phyloP scores from a whole-genome alignment of 208 protist genomes.

The Trypanosoma melophagium region DNA sequence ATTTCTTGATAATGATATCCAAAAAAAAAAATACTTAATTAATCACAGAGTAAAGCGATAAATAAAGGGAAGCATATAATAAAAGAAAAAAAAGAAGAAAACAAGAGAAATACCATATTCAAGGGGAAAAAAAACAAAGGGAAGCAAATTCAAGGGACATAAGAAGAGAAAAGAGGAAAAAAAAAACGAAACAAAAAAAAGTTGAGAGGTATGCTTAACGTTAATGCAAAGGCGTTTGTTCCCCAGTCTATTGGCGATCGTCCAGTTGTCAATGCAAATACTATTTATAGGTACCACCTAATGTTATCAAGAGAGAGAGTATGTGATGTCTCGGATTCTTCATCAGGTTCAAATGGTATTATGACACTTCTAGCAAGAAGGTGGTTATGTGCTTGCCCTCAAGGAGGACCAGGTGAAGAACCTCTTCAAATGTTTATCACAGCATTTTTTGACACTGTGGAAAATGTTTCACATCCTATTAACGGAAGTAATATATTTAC shows the following conservation, averaged over 20 bases:
- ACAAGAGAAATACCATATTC: constrained; percentile 2
- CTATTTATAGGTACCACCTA: constrained; percentile 66
- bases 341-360: constrained; percentile 42
- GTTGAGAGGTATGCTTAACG: constrained; percentile 56
- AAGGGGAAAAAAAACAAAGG: background rate
- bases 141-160: too few relatives aligned
- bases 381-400: constrained; percentile 39
- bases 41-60: background rate
- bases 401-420: constrained; percentile 50
- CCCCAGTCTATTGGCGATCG: constrained; percentile 38
- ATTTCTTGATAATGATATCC: too few relatives aligned
- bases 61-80: constrained; percentile 7
- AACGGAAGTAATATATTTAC: constrained; percentile 31
- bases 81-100: constrained; percentile 4
- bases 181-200: background rate
- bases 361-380: constrained; percentile 55
- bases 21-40: too few relatives aligned
- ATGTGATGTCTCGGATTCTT: constrained; percentile 31
- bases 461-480: constrained; percentile 28
- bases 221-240: constrained; percentile 80
- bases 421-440: constrained; percentile 52
- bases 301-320: constrained; percentile 34
- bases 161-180: constrained; percentile 1
- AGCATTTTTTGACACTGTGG: constrained; percentile 44
- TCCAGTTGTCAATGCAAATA: constrained; percentile 18